These are phyloP conservation scores for Candida tropicalis DNA, from an alignment of 1,139 yeast species.

Conservation along the genomic window DNA sequence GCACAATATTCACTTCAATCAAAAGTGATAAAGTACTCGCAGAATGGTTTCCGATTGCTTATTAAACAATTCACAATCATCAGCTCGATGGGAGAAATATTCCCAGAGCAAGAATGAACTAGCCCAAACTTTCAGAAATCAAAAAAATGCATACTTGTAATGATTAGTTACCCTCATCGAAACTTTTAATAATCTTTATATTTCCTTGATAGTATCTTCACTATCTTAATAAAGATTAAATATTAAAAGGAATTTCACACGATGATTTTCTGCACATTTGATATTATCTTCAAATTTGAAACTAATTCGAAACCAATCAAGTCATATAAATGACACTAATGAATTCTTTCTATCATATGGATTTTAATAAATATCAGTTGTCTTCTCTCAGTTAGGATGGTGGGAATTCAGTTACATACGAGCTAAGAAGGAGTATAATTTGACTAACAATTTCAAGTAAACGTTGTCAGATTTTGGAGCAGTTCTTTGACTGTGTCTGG, in stretches of 20 bases:
- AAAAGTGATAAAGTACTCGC: conserved; percentile 55
- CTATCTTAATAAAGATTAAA: conserved; percentile 12
- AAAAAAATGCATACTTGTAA: conserved; percentile 14
- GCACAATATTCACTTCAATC: conserved; percentile 37
- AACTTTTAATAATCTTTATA: conserved; percentile 5
- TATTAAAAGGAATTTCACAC: neutral
- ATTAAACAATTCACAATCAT: too few species aligned
- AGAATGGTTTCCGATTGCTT: conserved; percentile 42
- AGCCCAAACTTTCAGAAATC: neutral
- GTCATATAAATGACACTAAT: neutral
- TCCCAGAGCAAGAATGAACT: neutral
- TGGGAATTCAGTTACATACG: conserved; percentile 63
- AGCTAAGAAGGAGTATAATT: conserved; percentile 98
- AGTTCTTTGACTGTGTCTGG: conserved; percentile 93
- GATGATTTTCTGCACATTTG: conserved; percentile 10
- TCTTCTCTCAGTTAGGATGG: conserved; percentile 9
- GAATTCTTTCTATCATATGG: neutral
- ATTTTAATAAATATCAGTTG: conserved; percentile 4
- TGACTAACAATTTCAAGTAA: conserved; percentile 96
- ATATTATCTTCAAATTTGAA: neutral
- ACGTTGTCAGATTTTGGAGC: conserved; percentile 99
- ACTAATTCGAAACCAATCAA: conserved; percentile 12
- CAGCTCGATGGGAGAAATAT: neutral
- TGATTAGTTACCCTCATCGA: conserved; percentile 12
- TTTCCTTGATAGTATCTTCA: conserved; percentile 16